phyloP scores from a whole-genome alignment of 2,329 filamentous ascomycete species.

The Helminthosporium solani region DNA sequence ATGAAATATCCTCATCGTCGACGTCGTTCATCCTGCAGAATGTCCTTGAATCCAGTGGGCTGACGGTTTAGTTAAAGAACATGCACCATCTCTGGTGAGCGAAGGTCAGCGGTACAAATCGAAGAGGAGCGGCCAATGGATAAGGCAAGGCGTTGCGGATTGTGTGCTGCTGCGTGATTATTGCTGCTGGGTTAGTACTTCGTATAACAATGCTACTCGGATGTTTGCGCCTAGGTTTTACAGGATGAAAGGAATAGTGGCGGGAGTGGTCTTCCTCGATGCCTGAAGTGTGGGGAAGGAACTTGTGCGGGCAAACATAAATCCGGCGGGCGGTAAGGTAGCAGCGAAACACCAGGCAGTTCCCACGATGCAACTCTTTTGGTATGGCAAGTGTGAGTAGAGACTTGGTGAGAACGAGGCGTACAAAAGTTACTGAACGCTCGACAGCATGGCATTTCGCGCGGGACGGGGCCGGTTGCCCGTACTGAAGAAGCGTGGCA shows the following conservation, averaged over 20 bases:
- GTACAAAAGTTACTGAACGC: slow-evolving; percentile 14
- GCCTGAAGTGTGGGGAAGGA: slow-evolving; percentile 21
- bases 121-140: slow-evolving; percentile 3
- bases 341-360: slow-evolving; percentile 11
- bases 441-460: slow-evolving; percentile 77
- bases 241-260: slow-evolving; percentile 11
- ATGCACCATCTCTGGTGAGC: slow-evolving; percentile 26
- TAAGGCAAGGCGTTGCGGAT: slow-evolving; percentile 8
- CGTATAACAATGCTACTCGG: slow-evolving; percentile 24
- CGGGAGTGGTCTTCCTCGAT: slow-evolving; percentile 16
- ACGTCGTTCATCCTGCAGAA: slow-evolving; percentile 24
- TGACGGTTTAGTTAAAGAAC: slow-evolving; percentile 10
- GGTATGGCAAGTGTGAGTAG: slow-evolving; percentile 46
- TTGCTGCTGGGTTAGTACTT: slow-evolving; percentile 39
- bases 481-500: slow-evolving; percentile 69
- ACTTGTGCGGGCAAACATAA: slow-evolving; percentile 32
- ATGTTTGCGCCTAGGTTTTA: slow-evolving; percentile 20
- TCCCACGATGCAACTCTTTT: slow-evolving; percentile 8
- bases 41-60: slow-evolving; percentile 9
- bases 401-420: neutral
- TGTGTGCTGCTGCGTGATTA: slow-evolving; percentile 22
- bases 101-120: slow-evolving; percentile 15
- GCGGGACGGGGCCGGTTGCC: slow-evolving; percentile 54
- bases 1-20: slow-evolving; percentile 18
- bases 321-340: slow-evolving; percentile 22